phyloP scores from a whole-genome alignment of 306 rosid genomes.

The Luffa acutangula region DNA sequence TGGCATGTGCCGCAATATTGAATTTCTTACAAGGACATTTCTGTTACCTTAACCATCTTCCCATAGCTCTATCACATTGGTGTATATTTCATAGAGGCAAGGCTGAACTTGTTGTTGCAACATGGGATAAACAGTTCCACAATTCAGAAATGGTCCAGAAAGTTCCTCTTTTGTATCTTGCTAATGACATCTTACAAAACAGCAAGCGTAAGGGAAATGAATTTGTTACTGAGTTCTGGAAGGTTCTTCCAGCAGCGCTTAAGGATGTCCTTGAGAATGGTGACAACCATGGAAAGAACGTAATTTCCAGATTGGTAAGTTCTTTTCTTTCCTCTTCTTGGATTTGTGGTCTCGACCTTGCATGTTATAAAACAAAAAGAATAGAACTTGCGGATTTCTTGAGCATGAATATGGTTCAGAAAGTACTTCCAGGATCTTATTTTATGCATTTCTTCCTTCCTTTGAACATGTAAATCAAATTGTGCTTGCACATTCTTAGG shows the following conservation, averaged over 20 bases:
- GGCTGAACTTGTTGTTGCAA: slow-evolving; percentile 75
- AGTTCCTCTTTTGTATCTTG: slow-evolving; percentile 80
- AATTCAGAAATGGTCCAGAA: slow-evolving; percentile 45
- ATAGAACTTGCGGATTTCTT: not conserved
- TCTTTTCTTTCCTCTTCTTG: not conserved
- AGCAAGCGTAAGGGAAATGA: slow-evolving; percentile 94
- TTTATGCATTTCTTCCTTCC: not conserved
- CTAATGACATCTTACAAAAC: slow-evolving; percentile 93
- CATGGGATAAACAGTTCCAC: slow-evolving; percentile 79
- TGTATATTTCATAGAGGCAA: slow-evolving; percentile 84
- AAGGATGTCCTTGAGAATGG: slow-evolving; percentile 49
- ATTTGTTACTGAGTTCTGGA: slow-evolving; percentile 85
- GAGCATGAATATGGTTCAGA: not conserved
- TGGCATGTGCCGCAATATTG: not conserved
- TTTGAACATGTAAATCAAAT: not conserved
- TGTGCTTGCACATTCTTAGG: slow-evolving; percentile 28
- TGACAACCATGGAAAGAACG: slow-evolving; percentile 46
- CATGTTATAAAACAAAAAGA: not conserved
- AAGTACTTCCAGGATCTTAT: not conserved
- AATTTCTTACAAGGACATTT: not conserved
- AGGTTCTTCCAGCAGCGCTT: slow-evolving; percentile 73
- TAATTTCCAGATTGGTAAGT: slow-evolving; percentile 65
- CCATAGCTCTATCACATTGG: slow-evolving; percentile 88
- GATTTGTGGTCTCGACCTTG: not conserved
- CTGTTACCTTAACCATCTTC: slow-evolving; percentile 30